Evolutionary conservation across 2,329 filamentous ascomycete species (phyloP).

Genomic region (Anisogramma anomala): DNA sequence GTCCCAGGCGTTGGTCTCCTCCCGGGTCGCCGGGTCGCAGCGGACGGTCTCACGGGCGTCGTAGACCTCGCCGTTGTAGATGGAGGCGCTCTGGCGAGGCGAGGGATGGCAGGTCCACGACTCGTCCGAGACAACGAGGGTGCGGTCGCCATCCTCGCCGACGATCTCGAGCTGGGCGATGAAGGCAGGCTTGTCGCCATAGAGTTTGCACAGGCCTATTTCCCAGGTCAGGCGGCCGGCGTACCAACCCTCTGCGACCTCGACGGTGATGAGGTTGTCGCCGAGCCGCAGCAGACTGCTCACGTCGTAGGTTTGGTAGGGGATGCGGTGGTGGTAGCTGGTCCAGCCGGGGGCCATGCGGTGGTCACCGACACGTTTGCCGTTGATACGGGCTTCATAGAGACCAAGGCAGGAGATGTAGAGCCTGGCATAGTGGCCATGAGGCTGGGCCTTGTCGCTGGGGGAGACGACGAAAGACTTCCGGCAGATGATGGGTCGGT

Average conservation of each 20-base stretch:
- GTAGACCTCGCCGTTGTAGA: conserved; percentile 24
- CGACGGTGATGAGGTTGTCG: conserved; percentile 31
- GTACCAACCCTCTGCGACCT: conserved; percentile 43
- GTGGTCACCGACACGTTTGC: conserved; percentile 20
- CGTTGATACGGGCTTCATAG: conserved; percentile 29
- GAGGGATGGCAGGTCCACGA: conserved; percentile 19
- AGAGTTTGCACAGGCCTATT: conserved; percentile 20
- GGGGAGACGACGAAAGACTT: conserved; percentile 4
- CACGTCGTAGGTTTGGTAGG: conserved; percentile 34
- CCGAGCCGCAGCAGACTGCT: conserved; percentile 22
- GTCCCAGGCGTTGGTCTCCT: not conserved
- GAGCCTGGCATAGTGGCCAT: conserved; percentile 4
- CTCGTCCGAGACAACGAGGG: conserved; percentile 21
- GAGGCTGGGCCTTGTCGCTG: not conserved
- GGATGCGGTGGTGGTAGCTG: conserved; percentile 30
- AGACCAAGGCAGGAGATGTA: conserved; percentile 26
- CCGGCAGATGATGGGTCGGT: conserved; percentile 7
- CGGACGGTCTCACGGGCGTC: conserved; percentile 20
- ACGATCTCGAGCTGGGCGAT: conserved; percentile 22
- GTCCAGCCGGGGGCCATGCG: conserved; percentile 33
- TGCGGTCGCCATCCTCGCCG: conserved; percentile 11
- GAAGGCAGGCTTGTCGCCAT: conserved; percentile 22
- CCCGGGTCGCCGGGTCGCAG: conserved; percentile 8
- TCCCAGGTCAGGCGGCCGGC: conserved; percentile 27
- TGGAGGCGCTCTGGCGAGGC: conserved; percentile 16